A percentile compares a stretch with the other conserved stretches of the same genome.
Evolutionary conservation across 2,329 filamentous ascomycete species (phyloP).

Genomic region (Fusarium vanettenii): DNA sequence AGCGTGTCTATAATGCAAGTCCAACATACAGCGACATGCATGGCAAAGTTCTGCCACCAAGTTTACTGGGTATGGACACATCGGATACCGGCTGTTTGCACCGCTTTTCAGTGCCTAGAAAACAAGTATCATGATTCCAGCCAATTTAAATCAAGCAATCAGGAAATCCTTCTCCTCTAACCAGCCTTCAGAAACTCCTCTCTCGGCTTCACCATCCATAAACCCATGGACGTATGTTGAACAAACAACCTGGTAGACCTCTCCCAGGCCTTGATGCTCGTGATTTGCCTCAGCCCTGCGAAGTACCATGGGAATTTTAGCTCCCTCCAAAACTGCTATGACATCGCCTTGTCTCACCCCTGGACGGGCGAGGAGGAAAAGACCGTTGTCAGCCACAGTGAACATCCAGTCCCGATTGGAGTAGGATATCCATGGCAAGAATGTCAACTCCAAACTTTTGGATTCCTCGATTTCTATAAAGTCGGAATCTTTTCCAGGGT

Average conservation of each 20-base stretch:
- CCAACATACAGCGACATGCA: neutral
- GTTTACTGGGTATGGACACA: neutral
- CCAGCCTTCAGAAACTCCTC: neutral
- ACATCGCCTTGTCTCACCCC: conserved; percentile 7
- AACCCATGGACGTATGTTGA: conserved; percentile 26
- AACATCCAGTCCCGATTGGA: neutral
- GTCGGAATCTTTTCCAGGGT: neutral
- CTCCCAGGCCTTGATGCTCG: fast-evolving
- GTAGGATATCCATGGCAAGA: neutral
- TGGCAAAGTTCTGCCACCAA: neutral
- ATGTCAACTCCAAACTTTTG: neutral
- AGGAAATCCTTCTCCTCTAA: conserved; percentile 12
- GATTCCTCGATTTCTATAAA: neutral
- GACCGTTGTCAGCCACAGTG: neutral
- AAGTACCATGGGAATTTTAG: conserved; percentile 15
- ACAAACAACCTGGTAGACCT: conserved; percentile 7
- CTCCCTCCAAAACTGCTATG: conserved; percentile 20
- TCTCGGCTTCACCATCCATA: conserved; percentile 20
- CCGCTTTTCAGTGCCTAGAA: neutral
- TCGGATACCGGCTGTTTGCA: neutral
- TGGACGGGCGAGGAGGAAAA: conserved; percentile 4
- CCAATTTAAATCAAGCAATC: neutral
- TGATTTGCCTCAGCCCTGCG: neutral
- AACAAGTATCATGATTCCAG: neutral
- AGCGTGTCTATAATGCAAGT: neutral